Base-by-base conservation (phyloP, 2,329 filamentous ascomycete genomes). In the Neofusicoccum ribis region DNA sequence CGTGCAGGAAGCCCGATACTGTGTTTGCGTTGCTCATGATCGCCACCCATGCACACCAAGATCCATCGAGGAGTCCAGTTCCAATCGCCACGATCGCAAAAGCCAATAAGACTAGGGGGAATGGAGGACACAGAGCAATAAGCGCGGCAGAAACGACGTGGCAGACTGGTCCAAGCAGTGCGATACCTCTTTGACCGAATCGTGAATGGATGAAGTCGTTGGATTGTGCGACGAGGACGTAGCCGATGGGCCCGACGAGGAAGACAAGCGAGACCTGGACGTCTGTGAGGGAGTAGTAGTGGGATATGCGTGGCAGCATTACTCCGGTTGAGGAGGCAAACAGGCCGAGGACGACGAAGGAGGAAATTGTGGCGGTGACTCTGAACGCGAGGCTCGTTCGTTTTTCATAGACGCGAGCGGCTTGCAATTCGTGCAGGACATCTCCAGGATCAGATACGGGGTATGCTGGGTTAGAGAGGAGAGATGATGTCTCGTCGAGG, bases 331-430 rank as follows among this genome's bases (percentile, higher is more conserved):
- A 68, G 23, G 69, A 72, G 36, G 63, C 70, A 67, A 72, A 72
- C 6, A 71, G 70, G 0, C 87, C 87, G 72, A 86, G 83, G 1
- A 86, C 81, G 5, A 86, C 70, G 66, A 89, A 85, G 6, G 81
- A 83, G 78, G 81, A 87, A 73, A 88, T 88, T 0, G 84, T 82
- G 0, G 86, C 81, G 1, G 79, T 74, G 0, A 86, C 77, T 9
- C 83, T 81, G 67, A 78, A 14, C 46, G 46, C 20, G 11, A 27
- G 20, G 46, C 17, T 20, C 9, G 46, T 23, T 49, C n/a, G 46
- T 9, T 9, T 20, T 20, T 49, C 27, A 9, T 49, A 5, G 8
- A 3, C 8, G 8, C 4, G 1, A 8, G 46, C 0, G 9, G 43
- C 11, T 3, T 23, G 46, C 20, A 20, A 1, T 49, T 23, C 17